phyloP scores from a whole-genome alignment of 164 flowering plant genomes.

The Cinnamomum chago region DNA sequence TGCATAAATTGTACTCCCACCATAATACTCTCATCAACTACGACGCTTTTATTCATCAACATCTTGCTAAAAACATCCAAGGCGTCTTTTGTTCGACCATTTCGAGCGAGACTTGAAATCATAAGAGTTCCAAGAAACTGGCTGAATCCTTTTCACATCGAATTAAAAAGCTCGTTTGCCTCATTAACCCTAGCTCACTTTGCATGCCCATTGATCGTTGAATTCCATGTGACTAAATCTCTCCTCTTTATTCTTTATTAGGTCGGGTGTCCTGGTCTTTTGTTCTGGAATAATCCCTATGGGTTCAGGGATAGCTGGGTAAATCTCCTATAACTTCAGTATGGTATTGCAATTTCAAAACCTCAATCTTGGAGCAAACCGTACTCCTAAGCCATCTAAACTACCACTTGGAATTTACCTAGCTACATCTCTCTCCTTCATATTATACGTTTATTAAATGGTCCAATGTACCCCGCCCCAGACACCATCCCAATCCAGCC shows the following conservation, averaged over 20 bases:
- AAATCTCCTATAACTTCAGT: rapidly evolving
- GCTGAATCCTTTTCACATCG: neutral
- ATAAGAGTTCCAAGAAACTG: slow-evolving; percentile 7
- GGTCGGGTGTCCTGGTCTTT: no score
- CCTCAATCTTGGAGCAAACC: no score
- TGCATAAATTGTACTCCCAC: slow-evolving; percentile 36
- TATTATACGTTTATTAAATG: no score
- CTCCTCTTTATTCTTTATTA: neutral
- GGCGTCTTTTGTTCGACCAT: slow-evolving; percentile 32
- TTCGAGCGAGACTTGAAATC: slow-evolving; percentile 11
- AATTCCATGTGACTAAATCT: slow-evolving; percentile 17
- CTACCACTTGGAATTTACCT: no score
- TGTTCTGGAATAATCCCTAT: no score
- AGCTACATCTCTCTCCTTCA: no score
- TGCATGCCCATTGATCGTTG: slow-evolving; percentile 12
- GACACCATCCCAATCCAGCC: no score
- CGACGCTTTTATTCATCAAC: slow-evolving; percentile 28
- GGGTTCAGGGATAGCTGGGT: rapidly evolving
- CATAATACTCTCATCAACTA: slow-evolving; percentile 35
- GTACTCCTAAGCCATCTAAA: no score
- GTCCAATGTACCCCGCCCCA: no score
- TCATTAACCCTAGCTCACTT: neutral
- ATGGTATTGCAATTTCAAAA: no score
- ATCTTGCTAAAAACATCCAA: slow-evolving; percentile 35
- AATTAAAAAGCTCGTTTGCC: slow-evolving; percentile 5